Evolutionary conservation across 139 green algal species (phyloP).

Genomic region (Chlamydomonas urium): DNA sequence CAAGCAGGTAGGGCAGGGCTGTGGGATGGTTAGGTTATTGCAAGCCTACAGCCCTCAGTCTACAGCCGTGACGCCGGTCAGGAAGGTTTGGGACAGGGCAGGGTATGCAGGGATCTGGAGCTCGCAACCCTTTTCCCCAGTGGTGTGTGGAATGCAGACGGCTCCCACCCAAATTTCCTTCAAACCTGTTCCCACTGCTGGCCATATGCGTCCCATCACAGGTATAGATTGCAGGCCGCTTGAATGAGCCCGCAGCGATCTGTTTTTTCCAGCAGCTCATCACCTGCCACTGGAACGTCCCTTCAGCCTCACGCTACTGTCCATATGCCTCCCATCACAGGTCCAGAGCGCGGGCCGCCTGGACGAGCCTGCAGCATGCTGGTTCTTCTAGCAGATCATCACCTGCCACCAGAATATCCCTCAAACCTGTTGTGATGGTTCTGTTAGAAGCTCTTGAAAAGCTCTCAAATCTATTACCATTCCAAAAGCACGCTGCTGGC

Average conservation of each 20-base stretch:
- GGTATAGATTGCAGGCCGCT: too few species aligned
- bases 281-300: not conserved
- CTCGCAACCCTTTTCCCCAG: not conserved
- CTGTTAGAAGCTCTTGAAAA: too few species aligned
- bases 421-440: too few species aligned
- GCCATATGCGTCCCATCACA: not conserved
- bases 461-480: too few species aligned
- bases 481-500: too few species aligned
- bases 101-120: not conserved
- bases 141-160: not conserved
- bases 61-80: too few species aligned
- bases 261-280: conserved; percentile 27
- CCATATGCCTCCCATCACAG: not conserved
- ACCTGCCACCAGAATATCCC: not conserved
- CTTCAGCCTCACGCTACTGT: too few species aligned
- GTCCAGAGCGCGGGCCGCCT: too few species aligned
- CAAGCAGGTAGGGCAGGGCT: conserved; percentile 63
- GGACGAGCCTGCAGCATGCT: conserved; percentile 75
- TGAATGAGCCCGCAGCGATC: conserved; percentile 72
- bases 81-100: too few species aligned
- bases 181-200: not conserved
- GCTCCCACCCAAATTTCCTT: not conserved
- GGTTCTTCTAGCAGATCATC: conserved; percentile 26
- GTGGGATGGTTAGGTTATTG: too few species aligned
- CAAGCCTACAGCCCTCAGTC: too few species aligned